Percentiles rank a stretch among this genome's conserved stretches.
phyloP scores from a whole-genome alignment of 139 green algal species.

The Closterium sp. region DNA sequence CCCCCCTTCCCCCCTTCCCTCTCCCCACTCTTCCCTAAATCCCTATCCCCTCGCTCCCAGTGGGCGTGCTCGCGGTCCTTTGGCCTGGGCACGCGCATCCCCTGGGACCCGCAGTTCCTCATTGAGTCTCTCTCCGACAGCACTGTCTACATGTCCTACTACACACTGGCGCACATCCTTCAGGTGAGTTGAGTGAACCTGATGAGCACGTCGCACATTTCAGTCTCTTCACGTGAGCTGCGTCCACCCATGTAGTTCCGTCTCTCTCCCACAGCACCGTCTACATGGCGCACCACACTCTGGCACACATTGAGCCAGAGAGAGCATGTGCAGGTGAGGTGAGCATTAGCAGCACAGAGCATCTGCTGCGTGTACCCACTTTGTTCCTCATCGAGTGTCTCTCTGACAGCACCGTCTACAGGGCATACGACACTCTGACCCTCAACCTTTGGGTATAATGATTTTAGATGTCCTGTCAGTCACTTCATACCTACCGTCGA shows the following conservation, averaged over 20 bases:
- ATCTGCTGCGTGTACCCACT: too few relatives aligned
- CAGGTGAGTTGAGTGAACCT: slow-evolving; percentile 52
- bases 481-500: too few relatives aligned
- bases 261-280: slow-evolving; percentile 97
- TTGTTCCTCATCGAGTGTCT: too few relatives aligned
- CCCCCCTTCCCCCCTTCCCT: not conserved
- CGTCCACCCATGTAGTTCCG: too few relatives aligned
- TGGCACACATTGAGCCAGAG: slow-evolving; percentile 73
- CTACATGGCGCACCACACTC: slow-evolving; percentile 99
- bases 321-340: too few relatives aligned
- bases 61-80: slow-evolving; percentile 96
- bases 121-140: slow-evolving; percentile 97
- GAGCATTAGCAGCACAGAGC: too few relatives aligned
- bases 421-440: too few relatives aligned
- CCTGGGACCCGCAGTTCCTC: slow-evolving; percentile 93
- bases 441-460: too few relatives aligned
- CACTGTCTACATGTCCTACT: slow-evolving; percentile 99
- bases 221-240: too few relatives aligned
- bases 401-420: too few relatives aligned
- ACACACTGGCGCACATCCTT: slow-evolving; percentile 87
- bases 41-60: slow-evolving; percentile 58
- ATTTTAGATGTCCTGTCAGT: too few relatives aligned
- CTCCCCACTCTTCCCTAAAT: not conserved
- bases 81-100: slow-evolving; percentile 90
- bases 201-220: too few relatives aligned